A percentile compares a stretch with the other conserved stretches of the same genome.
Evolutionary conservation across 768 basidiomycete genomes (phyloP).

Genomic region (Suillus paluster): DNA sequence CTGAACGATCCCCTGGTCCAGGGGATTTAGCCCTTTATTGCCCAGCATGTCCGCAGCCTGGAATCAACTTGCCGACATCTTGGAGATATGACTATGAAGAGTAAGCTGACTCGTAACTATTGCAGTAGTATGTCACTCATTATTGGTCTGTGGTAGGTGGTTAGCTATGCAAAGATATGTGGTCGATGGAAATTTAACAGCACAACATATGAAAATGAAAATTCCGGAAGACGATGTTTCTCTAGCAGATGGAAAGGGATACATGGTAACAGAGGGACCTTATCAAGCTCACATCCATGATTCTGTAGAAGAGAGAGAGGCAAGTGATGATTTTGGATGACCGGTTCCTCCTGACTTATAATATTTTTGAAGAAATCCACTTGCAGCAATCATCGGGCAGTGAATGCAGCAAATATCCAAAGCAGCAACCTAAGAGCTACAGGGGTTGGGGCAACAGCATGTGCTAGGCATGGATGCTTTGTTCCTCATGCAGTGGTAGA

Average conservation of each 20-base stretch:
- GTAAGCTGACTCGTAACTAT: neutral
- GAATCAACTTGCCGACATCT: slow-evolving; percentile 25
- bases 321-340: neutral
- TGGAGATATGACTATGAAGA: slow-evolving; percentile 20
- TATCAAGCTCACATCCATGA: slow-evolving; percentile 19
- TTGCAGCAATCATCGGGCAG: too few relatives aligned
- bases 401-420: too few relatives aligned
- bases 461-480: too few relatives aligned
- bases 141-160: slow-evolving; percentile 32
- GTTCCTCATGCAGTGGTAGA: too few relatives aligned
- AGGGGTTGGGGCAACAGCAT: too few relatives aligned
- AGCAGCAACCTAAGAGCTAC: too few relatives aligned
- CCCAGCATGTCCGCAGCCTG: slow-evolving; percentile 30
- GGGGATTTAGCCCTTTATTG: slow-evolving; percentile 26
- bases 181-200: slow-evolving; percentile 16
- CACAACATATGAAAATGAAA: too few relatives aligned
- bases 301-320: slow-evolving; percentile 7
- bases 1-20: neutral
- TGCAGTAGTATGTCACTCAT: neutral
- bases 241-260: too few relatives aligned
- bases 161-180: neutral
- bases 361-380: too few relatives aligned
- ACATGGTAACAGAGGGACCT: too few relatives aligned
- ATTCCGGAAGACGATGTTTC: too few relatives aligned
- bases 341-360: too few relatives aligned